phyloP scores from a whole-genome alignment of 2,329 filamentous ascomycete species.

The Xylaria sp. region DNA sequence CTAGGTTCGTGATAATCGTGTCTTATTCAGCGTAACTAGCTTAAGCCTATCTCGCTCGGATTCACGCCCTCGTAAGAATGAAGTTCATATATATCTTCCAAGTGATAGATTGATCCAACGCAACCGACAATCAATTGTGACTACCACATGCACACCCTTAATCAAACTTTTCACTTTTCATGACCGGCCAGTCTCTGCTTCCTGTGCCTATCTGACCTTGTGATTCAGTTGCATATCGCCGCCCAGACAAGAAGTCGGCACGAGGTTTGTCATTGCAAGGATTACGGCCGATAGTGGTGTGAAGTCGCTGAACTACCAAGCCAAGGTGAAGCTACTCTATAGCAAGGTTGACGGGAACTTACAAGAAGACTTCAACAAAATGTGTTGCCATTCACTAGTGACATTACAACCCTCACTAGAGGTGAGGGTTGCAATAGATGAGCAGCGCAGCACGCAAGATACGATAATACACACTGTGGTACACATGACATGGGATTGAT shows the following conservation, averaged over 20 bases:
- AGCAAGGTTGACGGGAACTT: too few relatives aligned
- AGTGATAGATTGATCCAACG: background rate
- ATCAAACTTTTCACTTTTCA: background rate
- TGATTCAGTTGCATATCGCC: slow-evolving; percentile 1
- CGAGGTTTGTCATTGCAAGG: background rate
- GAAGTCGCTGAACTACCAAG: background rate
- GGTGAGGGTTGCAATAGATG: background rate
- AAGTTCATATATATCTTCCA: background rate
- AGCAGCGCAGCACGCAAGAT: background rate
- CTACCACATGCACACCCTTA: background rate
- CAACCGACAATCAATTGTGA: background rate
- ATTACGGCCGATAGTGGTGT: background rate
- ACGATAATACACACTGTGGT: background rate
- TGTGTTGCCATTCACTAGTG: too few relatives aligned
- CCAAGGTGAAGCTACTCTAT: too few relatives aligned
- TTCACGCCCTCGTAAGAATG: background rate
- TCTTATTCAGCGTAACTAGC: background rate
- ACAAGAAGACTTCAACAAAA: too few relatives aligned
- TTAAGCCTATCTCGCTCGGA: background rate
- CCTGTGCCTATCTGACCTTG: background rate
- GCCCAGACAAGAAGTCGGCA: background rate
- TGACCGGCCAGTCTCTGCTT: background rate
- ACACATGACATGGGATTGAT: slow-evolving; percentile 7
- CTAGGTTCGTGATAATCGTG: background rate
- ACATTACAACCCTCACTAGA: background rate